A percentile compares a stretch with the other conserved stretches of the same genome.
phyloP scores from a whole-genome alignment of 768 basidiomycete species.

The Hemileccinum impolitum region DNA sequence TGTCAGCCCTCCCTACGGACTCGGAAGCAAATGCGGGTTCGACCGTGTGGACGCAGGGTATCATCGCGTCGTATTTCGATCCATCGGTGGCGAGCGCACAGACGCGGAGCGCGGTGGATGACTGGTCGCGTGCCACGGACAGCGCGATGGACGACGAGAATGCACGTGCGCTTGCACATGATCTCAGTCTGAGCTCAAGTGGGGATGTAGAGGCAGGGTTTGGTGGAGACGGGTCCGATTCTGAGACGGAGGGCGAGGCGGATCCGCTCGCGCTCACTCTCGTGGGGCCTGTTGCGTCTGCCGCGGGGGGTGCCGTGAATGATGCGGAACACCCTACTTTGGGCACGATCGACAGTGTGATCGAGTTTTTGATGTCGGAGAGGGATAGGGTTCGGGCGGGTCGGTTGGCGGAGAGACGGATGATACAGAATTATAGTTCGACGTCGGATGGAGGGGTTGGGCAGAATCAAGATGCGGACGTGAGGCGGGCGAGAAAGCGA shows the following conservation, averaged over 20 bases:
- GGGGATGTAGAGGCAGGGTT: conserved; percentile 9
- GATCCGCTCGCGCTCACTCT: conserved; percentile 25
- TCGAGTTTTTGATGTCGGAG: conserved; percentile 74
- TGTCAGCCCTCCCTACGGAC: conserved; percentile 25
- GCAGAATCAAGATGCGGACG: conserved; percentile 38
- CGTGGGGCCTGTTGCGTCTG: conserved; percentile 23
- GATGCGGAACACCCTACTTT: conserved; percentile 57
- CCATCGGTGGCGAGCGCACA: conserved; percentile 28
- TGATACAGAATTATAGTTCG: conserved; percentile 28
- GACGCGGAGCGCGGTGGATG: conserved; percentile 25
- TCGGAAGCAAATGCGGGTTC: conserved; percentile 47
- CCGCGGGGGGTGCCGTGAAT: conserved; percentile 12
- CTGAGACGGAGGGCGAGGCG: conserved; percentile 39
- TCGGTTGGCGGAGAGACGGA: conserved; percentile 26
- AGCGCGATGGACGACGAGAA: conserved; percentile 16
- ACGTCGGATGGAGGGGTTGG: conserved; percentile 37
- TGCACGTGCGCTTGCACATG: neutral
- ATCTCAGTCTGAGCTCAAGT: neutral
- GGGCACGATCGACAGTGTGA: conserved; percentile 67
- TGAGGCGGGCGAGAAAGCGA: conserved; percentile 37
- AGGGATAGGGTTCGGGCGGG: conserved; percentile 54
- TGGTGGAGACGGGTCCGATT: conserved; percentile 24
- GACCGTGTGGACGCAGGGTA: conserved; percentile 63
- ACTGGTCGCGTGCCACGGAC: conserved; percentile 25
- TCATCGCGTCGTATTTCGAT: conserved; percentile 56